These are phyloP conservation scores for Penicillium pancosmium DNA, from an alignment of 495 filamentous ascomycete genomes.

Conservation along the genomic window DNA sequence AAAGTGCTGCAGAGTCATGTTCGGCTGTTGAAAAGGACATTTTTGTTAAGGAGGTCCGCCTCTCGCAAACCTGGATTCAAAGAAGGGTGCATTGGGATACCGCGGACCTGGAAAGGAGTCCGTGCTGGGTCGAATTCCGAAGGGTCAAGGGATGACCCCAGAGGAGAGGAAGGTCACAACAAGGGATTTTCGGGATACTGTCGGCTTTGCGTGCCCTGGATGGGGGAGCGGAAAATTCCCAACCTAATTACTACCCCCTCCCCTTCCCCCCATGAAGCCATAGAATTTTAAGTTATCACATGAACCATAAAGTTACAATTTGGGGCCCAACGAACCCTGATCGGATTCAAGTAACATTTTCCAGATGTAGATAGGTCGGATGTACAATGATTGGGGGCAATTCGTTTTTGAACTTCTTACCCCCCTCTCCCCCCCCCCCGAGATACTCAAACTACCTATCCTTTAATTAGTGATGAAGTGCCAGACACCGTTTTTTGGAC, in stretches of 20 bases:
- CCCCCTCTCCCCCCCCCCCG: no score
- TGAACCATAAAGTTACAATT: no score
- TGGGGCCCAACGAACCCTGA: no score
- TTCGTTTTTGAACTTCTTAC: no score
- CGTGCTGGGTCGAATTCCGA: constrained; percentile 7
- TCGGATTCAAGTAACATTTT: no score
- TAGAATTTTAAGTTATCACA: background rate
- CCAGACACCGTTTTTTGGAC: no score
- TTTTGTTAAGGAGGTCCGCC: background rate
- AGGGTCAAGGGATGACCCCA: constrained; percentile 12
- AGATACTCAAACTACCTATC: no score
- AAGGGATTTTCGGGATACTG: constrained; percentile 8
- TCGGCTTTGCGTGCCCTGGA: background rate
- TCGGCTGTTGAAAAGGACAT: background rate
- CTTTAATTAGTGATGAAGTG: no score
- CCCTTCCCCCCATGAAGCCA: background rate
- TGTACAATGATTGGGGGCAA: no score
- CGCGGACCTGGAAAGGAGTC: constrained; percentile 7
- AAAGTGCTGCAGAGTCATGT: background rate
- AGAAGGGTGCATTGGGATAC: constrained; percentile 4
- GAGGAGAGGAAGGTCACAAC: constrained; percentile 10
- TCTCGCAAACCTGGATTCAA: background rate
- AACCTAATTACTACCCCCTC: no score
- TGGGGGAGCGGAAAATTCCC: no score
- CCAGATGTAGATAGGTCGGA: background rate